Base-by-base conservation (phyloP, 805 yeast species). In the Lachancea kluyveri region DNA sequence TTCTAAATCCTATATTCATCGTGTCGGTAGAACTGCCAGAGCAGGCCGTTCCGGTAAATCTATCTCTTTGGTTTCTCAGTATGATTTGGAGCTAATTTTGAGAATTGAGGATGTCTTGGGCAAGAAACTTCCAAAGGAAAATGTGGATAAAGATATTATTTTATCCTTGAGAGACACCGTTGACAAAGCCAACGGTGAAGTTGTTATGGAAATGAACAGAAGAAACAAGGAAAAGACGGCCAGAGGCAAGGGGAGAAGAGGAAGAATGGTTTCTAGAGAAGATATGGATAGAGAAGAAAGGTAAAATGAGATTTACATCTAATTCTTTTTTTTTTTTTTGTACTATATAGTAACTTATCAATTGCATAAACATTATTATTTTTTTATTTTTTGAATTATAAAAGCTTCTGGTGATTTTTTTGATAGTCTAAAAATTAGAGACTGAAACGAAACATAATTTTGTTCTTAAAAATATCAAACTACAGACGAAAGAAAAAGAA, bases 1-100 rank as follows among this genome's bases (percentile, higher is more conserved):
- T 52, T 82, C 90, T 4, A 84, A 82, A 55, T 84, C 87, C 8
- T 82, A 92, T 49, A 78, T 82, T 44, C 94, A 82, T 56, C 67
- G 95, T 60, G 96, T 88, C 20, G 96, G 96, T 36, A 79, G 96
- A 66, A 87, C 99, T 27, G 96, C 96, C 2, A 79, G 96, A 59
- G 94, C 95, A 1, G 95, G 95, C 12, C 72, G 87, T 46, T 75
- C 90, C 0, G 95, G 95, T 29, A 82, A 79, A 54, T 83, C 95
- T 3, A 68, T 88, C 11, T 81, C 95, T 2, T 64, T 88, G 36
- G 94, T 87, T 19, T 88, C 97, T 0, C 98, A 92, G 58, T 92
- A 92, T 55, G 98, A 92, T 57, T 66, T 92, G 39, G 96, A 88
- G 57, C 64, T 87, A 48, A 83, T 85, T 50, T 64, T 87, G 43